Evolutionary conservation across 495 filamentous ascomycete genomes (phyloP).

Genomic region (Tuber microsphaerosporum): DNA sequence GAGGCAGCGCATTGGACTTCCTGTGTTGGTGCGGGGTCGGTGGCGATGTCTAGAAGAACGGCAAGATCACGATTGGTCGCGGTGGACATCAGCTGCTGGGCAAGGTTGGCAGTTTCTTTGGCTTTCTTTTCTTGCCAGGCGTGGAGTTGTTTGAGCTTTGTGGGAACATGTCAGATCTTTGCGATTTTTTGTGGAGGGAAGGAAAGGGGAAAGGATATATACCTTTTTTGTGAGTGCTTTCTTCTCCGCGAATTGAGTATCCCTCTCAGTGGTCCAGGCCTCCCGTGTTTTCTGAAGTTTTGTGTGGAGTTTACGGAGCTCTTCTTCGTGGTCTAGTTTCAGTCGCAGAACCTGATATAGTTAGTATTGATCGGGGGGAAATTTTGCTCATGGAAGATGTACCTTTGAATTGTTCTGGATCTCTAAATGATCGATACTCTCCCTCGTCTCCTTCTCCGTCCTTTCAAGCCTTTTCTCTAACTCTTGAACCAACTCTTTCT

Average conservation of each 20-base stretch:
- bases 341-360: constrained; percentile 16
- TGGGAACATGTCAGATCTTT: constrained; percentile 13
- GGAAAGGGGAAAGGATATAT: neutral
- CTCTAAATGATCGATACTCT: constrained; percentile 25
- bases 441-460: constrained; percentile 20
- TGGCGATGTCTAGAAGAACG: constrained; percentile 20
- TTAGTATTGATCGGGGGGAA: neutral
- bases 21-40: constrained; percentile 2
- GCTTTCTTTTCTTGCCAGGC: constrained; percentile 33
- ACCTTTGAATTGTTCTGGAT: constrained; percentile 26
- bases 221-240: constrained; percentile 32
- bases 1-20: constrained; percentile 1
- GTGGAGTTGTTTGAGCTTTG: constrained; percentile 34
- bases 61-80: constrained; percentile 35
- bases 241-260: constrained; percentile 29
- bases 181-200: neutral
- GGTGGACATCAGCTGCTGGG: constrained; percentile 29
- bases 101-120: constrained; percentile 32
- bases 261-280: constrained; percentile 22
- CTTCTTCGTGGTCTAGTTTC: constrained; percentile 24
- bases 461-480: constrained; percentile 25
- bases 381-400: neutral
- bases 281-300: constrained; percentile 25
- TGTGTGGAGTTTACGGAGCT: constrained; percentile 21
- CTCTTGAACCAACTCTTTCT: constrained; percentile 12